Evolutionary conservation across 2,329 filamentous ascomycete genomes (phyloP), one percentile per base, ranked within the genome.

Genomic region (Aspergillus cejpii): DNA sequence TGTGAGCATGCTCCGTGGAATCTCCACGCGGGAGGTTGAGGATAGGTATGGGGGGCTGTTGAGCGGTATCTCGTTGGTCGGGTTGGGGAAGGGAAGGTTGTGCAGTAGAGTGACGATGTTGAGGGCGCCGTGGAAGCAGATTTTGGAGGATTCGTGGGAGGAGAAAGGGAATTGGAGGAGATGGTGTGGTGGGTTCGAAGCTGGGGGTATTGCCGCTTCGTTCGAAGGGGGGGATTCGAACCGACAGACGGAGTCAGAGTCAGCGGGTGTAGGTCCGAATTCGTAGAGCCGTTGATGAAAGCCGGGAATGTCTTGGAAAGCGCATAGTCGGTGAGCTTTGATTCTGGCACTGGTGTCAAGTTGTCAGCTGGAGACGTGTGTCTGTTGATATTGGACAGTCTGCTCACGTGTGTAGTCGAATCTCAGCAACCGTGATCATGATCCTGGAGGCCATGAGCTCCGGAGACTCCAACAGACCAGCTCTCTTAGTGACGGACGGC

Each of bases 241-340:
- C 14, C 7, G 27, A 17, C 37, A 20, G 24, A 14, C 38, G 14
- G 40, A 21, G 34, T 34, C n/a, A 3, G 21, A 28, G 33, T 29
- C 33, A 15, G 44, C 41, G 4, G 45, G 17, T 23, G 49, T 24
- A 12, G 44, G 37, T n/a, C 31, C 47, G 17, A 60, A 50, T 19
- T 59, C 55, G 38, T 52, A 59, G 31, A 59, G 55, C 6, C 36
- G 46, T 46, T 56, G 46, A 6, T 51, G 44, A 27, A 59, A 56
- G 12, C 58, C 45, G 2, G 59, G 56, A 3, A 57, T 45, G 27
- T 62, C 60, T 39, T 49, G 52, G 41, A 63, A 63, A 8, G 60
- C 60, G 12, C 53, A 52, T 26, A 60, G 57, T 12, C 60, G 54
- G 41, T 63, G 58, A 5, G 58, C 38, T 47, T 62, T 63, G 26